Conservation (phyloP, 805 yeast species). For the Wickerhamiella azyma region DNA sequence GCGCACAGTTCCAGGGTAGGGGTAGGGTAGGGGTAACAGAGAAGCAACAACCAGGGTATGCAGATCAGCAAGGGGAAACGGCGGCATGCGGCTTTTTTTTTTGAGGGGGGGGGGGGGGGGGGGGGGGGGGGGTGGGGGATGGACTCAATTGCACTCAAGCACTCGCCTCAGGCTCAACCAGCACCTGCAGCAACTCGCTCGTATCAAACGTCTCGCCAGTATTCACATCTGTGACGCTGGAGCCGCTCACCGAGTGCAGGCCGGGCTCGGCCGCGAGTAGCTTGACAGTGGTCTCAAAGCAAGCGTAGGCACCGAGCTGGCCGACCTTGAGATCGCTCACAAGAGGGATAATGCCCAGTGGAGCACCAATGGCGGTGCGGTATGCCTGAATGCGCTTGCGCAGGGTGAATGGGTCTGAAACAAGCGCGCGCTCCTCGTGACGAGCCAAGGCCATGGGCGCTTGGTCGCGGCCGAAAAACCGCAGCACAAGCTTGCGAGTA, state of each 20-base stretch:
- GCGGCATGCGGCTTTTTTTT: too few relatives aligned
- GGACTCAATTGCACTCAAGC: too few relatives aligned
- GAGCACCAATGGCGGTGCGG: conserved; percentile 14
- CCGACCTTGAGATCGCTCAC: conserved; percentile 55
- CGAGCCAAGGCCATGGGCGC: conserved; percentile 2
- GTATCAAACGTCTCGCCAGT: conserved; percentile 60
- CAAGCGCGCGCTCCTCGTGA: conserved; percentile 12
- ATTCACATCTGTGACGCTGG: conserved; percentile 46
- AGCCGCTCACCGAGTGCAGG: conserved; percentile 46
- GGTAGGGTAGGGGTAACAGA: too few relatives aligned
- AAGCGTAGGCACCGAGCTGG: conserved; percentile 43
- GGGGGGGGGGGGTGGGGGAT: too few relatives aligned
- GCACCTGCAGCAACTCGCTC: conserved; percentile 55
- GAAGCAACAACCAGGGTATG: too few relatives aligned
- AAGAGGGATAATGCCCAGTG: conserved; percentile 47
- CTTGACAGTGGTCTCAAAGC: conserved; percentile 49
- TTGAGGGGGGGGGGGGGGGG: too few relatives aligned
- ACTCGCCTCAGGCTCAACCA: conserved; percentile 33
- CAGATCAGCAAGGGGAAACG: too few relatives aligned
- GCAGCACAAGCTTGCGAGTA: conserved; percentile 39
- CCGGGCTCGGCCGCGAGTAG: conserved; percentile 55
- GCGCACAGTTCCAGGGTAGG: too few relatives aligned
- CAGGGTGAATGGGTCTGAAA: conserved; percentile 9
- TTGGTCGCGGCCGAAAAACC: conserved; percentile 27
- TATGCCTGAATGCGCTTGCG: conserved; percentile 7